Evolutionary conservation across 371 early-diverging fungal genomes (phyloP).

Genomic region (Furculomyces boomerangus): DNA sequence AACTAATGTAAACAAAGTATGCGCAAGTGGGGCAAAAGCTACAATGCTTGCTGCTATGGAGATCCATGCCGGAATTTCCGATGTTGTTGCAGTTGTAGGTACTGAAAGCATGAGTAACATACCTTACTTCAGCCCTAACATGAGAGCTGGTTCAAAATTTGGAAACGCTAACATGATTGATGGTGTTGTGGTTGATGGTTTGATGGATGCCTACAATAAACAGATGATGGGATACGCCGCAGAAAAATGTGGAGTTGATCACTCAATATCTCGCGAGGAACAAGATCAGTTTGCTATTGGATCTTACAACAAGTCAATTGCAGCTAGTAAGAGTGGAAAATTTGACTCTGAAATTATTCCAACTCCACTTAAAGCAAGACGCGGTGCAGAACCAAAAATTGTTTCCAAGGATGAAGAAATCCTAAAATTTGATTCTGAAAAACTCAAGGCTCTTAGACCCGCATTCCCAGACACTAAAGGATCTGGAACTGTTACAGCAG

Average conservation of each 20-base stretch:
- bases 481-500: constrained; percentile 78
- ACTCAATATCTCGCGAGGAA: constrained; percentile 54
- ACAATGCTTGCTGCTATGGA: constrained; percentile 69
- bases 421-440: constrained; percentile 35
- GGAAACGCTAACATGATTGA: constrained; percentile 72
- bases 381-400: constrained; percentile 68
- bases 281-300: constrained; percentile 82
- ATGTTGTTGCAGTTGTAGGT: constrained; percentile 82
- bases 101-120: constrained; percentile 95
- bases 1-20: constrained; percentile 95
- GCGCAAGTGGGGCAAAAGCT: constrained; percentile 93
- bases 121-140: constrained; percentile 66
- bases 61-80: constrained; percentile 64
- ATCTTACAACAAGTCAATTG: constrained; percentile 76
- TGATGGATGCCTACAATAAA: constrained; percentile 74
- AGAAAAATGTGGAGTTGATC: constrained; percentile 77
- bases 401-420: constrained; percentile 53
- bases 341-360: constrained; percentile 80
- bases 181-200: constrained; percentile 81
- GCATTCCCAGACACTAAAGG: constrained; percentile 72
- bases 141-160: constrained; percentile 62
- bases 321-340: constrained; percentile 46
- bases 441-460: constrained; percentile 72
- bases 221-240: constrained; percentile 88
- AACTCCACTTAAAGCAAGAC: constrained; percentile 59